Conservation (phyloP, 345 rosid genomes). For the Lepidium aucheri region DNA sequence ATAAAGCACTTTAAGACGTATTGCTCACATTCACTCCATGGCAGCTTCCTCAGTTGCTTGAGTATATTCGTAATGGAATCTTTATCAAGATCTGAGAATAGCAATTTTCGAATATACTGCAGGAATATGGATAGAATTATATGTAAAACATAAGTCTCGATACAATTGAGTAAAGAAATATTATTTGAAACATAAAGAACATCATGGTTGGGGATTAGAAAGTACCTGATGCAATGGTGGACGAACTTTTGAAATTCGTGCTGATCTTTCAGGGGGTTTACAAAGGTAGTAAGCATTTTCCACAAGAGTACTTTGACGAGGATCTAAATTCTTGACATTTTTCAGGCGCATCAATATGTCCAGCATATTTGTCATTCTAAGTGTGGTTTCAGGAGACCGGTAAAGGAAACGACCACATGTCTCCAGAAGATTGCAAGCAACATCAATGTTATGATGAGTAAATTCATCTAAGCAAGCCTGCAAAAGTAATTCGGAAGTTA, state of each 20-base stretch:
- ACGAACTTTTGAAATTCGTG: slow-evolving; percentile 77
- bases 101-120: slow-evolving; percentile 88
- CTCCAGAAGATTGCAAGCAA: slow-evolving; percentile 97
- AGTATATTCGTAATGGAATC: slow-evolving; percentile 82
- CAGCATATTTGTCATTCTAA: slow-evolving; percentile 94
- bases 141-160: background rate
- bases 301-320: slow-evolving; percentile 94
- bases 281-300: slow-evolving; percentile 99
- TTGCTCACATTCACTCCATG: slow-evolving; percentile 91
- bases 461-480: slow-evolving; percentile 99
- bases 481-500: slow-evolving; percentile 4
- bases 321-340: slow-evolving; percentile 97
- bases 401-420: slow-evolving; percentile 98
- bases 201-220: background rate
- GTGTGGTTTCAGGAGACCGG: slow-evolving; percentile 91
- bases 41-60: slow-evolving; percentile 94
- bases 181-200: background rate
- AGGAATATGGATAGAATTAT: slow-evolving; percentile 3
- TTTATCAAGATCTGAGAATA: slow-evolving; percentile 96
- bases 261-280: slow-evolving; percentile 99
- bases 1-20: slow-evolving; percentile 93
- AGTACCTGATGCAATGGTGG: slow-evolving; percentile 91
- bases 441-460: slow-evolving; percentile 98
- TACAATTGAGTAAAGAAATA: background rate
- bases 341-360: slow-evolving; percentile 99